Conservation (phyloP, 495 filamentous ascomycete genomes). For the Chaetomium fimeti region DNA sequence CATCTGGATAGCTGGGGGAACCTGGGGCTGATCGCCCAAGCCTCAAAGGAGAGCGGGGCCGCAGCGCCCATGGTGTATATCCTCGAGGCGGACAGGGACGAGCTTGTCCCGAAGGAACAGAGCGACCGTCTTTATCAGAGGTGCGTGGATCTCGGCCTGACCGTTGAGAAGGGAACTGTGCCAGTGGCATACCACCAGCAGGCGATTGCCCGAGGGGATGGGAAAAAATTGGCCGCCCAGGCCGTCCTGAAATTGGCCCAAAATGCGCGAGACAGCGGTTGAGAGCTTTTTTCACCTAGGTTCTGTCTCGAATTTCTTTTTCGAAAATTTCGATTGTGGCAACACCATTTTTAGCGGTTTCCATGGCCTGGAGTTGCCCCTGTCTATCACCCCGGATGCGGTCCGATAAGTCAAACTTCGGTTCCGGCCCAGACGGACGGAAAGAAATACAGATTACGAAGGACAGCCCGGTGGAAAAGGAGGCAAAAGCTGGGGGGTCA, state of each 20-base stretch:
- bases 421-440: neutral
- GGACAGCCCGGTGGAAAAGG: neutral
- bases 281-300: slow-evolving; percentile 5
- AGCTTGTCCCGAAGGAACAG: slow-evolving; percentile 63
- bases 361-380: slow-evolving; percentile 16
- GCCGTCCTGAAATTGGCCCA: slow-evolving; percentile 31
- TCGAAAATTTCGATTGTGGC: slow-evolving; percentile 4
- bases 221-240: slow-evolving; percentile 43
- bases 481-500: neutral
- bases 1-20: slow-evolving; percentile 49
- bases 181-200: slow-evolving; percentile 48
- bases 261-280: slow-evolving; percentile 19
- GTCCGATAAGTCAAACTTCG: slow-evolving; percentile 12
- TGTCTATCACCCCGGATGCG: slow-evolving; percentile 22
- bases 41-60: slow-evolving; percentile 21
- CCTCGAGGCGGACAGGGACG: slow-evolving; percentile 63
- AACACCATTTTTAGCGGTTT: slow-evolving; percentile 13
- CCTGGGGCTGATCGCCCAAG: slow-evolving; percentile 37
- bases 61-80: slow-evolving; percentile 51
- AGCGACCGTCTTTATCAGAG: slow-evolving; percentile 48
- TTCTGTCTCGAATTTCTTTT: slow-evolving; percentile 8
- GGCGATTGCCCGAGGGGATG: slow-evolving; percentile 44
- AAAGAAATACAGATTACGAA: slow-evolving; percentile 8
- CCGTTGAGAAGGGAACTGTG: slow-evolving; percentile 40
- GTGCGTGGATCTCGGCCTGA: slow-evolving; percentile 42